phyloP scores from a whole-genome alignment of 805 yeast genomes.

The Hanseniaspora taiwanica region DNA sequence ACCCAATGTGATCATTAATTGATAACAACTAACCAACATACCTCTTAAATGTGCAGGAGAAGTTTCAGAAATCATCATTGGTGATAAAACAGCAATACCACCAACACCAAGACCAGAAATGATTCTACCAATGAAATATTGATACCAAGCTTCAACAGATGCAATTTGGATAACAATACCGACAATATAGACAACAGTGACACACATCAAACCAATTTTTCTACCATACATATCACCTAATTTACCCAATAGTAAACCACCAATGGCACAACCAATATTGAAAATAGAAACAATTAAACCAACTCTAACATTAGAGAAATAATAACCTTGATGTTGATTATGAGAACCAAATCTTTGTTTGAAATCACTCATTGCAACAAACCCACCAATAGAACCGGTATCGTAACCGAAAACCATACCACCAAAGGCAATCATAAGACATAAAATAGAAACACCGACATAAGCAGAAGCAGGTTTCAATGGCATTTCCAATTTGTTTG shows the following conservation, averaged over 20 bases:
- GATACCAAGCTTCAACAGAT: conserved; percentile 41
- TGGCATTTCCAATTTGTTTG: conserved; percentile 8
- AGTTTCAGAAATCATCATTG: conserved; percentile 50
- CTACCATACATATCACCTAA: conserved; percentile 49
- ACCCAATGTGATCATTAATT: conserved; percentile 48
- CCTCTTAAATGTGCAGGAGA: conserved; percentile 52
- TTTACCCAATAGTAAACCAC: conserved; percentile 46
- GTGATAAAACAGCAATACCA: conserved; percentile 57
- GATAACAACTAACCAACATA: conserved; percentile 46
- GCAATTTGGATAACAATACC: conserved; percentile 53
- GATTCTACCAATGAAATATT: conserved; percentile 51
- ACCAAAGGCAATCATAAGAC: conserved; percentile 41
- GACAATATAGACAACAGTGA: conserved; percentile 43
- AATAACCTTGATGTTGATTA: conserved; percentile 17
- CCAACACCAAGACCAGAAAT: conserved; percentile 69
- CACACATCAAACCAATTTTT: conserved; percentile 38
- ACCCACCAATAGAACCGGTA: conserved; percentile 67
- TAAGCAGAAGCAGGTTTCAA: conserved; percentile 12
- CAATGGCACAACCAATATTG: conserved; percentile 60
- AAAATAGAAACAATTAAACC: conserved; percentile 45
- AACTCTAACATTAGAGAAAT: conserved; percentile 33
- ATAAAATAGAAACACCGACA: conserved; percentile 14
- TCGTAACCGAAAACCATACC: conserved; percentile 68
- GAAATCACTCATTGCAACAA: conserved; percentile 51
- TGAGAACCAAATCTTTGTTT: conserved; percentile 37